Evolutionary conservation across 2,329 filamentous ascomycete species (phyloP), one percentile per base, ranked within the genome.

Genomic region (Pseudopyrenochaeta lycopersici): DNA sequence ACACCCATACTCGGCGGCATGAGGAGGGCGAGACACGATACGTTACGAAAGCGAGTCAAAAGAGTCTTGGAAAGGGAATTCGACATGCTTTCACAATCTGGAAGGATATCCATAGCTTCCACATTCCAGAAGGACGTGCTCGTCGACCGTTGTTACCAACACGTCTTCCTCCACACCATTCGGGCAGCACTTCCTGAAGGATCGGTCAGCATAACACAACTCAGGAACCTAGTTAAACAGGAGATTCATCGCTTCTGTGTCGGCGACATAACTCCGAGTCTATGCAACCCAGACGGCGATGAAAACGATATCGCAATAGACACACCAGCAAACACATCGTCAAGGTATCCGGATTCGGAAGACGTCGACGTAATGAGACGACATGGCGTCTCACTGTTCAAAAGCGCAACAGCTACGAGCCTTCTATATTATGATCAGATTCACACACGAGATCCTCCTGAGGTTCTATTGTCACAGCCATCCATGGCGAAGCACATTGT

Each of bases 131-230:
- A 38, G 45, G n/a, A 47, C 21, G 45, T 11, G 17, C n/a, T 38
- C 33, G 6, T 48, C 27, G 15, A 33, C 12, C 46, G 46, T 40
- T 48, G 46, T 48, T 48, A 48, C 17, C 35, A 48, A 7, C 36
- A 48, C 27, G 23, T 40, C 46, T 48, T 48, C 30, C 46, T 48
- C n/a, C 36, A 48, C 15, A 20, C 46, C 15, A 41, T 48, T 36
- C 46, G 46, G 12, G 38, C 35, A 47, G 12, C 32, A 35, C 32
- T 35, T 35, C 32, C 32, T n/a, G 32, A 48, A 33, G 33, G 33
- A 21, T 40, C 45, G n/a, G 23, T 47, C 21, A 40, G 20, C 15
- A 5, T 29, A 47, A 35, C 33, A 31, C 15, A 47, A 21, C 23
- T 47, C 6, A 47, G 33, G 12, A 30, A 31, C 7, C 23, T 47